These are phyloP conservation scores for Sphagnum contortum DNA, from an alignment of 225 moss, liverwort and hornwort genomes.

Conservation along the genomic window DNA sequence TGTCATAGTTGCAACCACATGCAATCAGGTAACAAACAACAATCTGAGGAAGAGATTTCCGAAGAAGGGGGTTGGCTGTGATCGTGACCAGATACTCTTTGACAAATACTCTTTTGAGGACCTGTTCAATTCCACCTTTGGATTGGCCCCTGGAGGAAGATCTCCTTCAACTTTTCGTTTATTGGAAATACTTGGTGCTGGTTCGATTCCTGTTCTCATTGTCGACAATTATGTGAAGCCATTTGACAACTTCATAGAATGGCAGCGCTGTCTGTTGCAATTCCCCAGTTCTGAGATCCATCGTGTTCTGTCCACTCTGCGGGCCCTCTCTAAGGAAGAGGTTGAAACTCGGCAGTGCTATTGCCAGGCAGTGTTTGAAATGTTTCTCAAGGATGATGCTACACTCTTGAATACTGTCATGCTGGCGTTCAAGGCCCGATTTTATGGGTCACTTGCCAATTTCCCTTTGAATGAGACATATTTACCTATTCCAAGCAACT, in stretches of 20 bases:
- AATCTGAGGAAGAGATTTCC: conserved; percentile 19
- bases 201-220: conserved; percentile 52
- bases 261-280: conserved; percentile 54
- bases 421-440: conserved; percentile 42
- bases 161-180: conserved; percentile 49
- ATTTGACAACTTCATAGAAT: conserved; percentile 49
- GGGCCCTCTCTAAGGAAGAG: conserved; percentile 21
- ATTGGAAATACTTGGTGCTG: conserved; percentile 51
- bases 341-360: conserved; percentile 42
- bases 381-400: conserved; percentile 42
- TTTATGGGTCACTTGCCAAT: conserved; percentile 41
- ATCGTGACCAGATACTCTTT: conserved; percentile 24
- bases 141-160: conserved; percentile 45
- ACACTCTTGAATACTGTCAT: conserved; percentile 30
- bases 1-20: conserved; percentile 48
- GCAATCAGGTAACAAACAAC: conserved; percentile 39
- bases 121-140: conserved; percentile 63
- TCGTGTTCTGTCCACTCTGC: conserved; percentile 39
- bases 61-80: conserved; percentile 27
- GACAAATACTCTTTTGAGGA: conserved; percentile 32
- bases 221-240: conserved; percentile 63
- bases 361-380: conserved; percentile 34
- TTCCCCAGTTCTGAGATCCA: conserved; percentile 47
- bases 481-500: too few species aligned
- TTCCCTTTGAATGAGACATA: conserved; percentile 10